Evolutionary conservation across 768 basidiomycete species (phyloP), one percentile per base, ranked within the genome.

Genomic region (Lentinula raphanica): DNA sequence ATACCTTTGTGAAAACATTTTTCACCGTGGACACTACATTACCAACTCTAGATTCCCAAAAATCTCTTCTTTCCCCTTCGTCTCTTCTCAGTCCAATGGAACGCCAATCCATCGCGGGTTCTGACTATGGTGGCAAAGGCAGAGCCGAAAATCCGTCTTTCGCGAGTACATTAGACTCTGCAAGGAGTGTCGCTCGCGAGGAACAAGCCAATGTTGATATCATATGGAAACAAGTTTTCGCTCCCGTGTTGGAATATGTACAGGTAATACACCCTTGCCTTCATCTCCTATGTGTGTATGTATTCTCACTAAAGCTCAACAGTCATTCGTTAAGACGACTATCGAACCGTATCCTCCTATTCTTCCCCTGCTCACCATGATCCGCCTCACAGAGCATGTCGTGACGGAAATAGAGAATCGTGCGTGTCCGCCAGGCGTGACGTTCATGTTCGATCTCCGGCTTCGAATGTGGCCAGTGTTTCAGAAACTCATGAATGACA

Each of bases 401-500:
- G 80, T 90, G 45, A 65, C 78, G 5, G 88, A 92, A 64, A 82
- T 92, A 12, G 88, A 93, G 66, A 82, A 80, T 62, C 85, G 94
- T 49, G 82, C 80, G 9, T 93, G 90, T 64, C 74, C 86, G 5
- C 91, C 94, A 13, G 79, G 94, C 21, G 91, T 95, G 64, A 79
- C 82, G 7, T 94, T 88, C 69, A 78, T 95, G 51, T 90, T 94
- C 68, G 78, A 81, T 1, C 77, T 94, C 44, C 87, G 92, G 21
- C 72, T 99, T 56, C 81, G 86, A 63, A 84, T 98, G 79, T 98
- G 94, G 93, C 97, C 96, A 1, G 77, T 89, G 4, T 98, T 96
- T 71, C 90, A 95, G 67, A 95, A 90, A 65, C 81, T 81, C 29
- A 90, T 98, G 86, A 82, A 88, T 23, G 86, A 88, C 19, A 85